Evolutionary conservation across 345 rosid species (phyloP).

Genomic region (Moringa oleifera): DNA sequence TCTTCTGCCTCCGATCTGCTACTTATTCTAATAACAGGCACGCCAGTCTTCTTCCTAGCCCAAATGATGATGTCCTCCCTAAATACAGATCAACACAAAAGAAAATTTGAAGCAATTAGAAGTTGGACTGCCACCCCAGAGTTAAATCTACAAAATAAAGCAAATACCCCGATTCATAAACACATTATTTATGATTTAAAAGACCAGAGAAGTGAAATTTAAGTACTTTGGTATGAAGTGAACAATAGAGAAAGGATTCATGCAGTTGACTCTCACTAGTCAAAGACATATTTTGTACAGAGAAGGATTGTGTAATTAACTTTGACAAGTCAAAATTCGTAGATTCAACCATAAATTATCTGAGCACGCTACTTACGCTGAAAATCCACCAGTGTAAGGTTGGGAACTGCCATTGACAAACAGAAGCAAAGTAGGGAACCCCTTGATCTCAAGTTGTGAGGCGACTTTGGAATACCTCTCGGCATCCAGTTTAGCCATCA

Average conservation of each 20-base stretch:
- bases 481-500: slow-evolving; percentile 86
- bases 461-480: slow-evolving; percentile 71
- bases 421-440: slow-evolving; percentile 76
- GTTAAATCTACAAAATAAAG: no score
- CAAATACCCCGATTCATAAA: no score
- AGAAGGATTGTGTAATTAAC: no score
- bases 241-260: no score
- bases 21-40: slow-evolving; percentile 48
- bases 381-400: slow-evolving; percentile 65
- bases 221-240: no score
- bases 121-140: no score
- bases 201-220: no score
- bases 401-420: slow-evolving; percentile 69
- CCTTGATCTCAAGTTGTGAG: slow-evolving; percentile 54
- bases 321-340: background rate
- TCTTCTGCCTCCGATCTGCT: slow-evolving; percentile 53
- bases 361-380: slow-evolving; percentile 46
- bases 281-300: no score
- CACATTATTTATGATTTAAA: no score
- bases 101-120: no score
- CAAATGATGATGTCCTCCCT: slow-evolving; percentile 80
- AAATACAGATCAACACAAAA: slow-evolving; percentile 6
- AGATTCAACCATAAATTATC: background rate
- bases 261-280: no score
- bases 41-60: slow-evolving; percentile 79